A percentile compares a stretch with the other conserved stretches of the same genome.
These are phyloP conservation scores for Aspergillus incahuasiensis DNA, from an alignment of 495 filamentous ascomycete species.

Conservation along the genomic window DNA sequence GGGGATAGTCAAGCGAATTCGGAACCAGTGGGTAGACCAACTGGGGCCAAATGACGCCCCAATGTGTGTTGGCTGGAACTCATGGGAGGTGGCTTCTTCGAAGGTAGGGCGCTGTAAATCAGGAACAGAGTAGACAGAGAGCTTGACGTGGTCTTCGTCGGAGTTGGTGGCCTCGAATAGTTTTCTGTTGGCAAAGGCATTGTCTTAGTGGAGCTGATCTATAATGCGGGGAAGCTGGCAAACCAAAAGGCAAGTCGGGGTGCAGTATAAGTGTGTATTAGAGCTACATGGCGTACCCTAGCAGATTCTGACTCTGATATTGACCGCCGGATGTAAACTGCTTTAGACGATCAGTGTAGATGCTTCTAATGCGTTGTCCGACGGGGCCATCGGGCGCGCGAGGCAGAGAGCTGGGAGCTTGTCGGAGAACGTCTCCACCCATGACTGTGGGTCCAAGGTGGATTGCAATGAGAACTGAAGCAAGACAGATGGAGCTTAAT, in stretches of 20 bases:
- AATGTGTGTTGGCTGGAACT: slow-evolving; percentile 70
- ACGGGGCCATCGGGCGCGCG: slow-evolving; percentile 56
- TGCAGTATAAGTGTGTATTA: not conserved
- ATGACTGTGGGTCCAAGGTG: slow-evolving; percentile 25
- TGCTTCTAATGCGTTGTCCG: slow-evolving; percentile 79
- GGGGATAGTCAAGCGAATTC: slow-evolving; percentile 72
- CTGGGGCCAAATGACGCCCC: slow-evolving; percentile 84
- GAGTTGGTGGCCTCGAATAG: slow-evolving; percentile 69
- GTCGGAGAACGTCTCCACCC: slow-evolving; percentile 44
- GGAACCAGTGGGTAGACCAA: slow-evolving; percentile 99
- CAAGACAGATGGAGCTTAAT: not conserved
- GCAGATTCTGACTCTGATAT: slow-evolving; percentile 73
- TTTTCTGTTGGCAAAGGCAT: slow-evolving; percentile 48
- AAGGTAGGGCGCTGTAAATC: slow-evolving; percentile 79
- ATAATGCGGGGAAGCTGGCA: not conserved
- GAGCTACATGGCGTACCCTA: slow-evolving; percentile 43
- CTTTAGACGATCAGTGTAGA: slow-evolving; percentile 80
- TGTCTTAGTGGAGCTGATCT: not conserved
- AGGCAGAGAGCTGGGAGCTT: slow-evolving; percentile 49
- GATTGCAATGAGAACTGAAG: not conserved
- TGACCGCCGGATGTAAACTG: slow-evolving; percentile 78
- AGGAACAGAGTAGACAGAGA: slow-evolving; percentile 83
- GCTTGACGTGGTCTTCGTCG: slow-evolving; percentile 71
- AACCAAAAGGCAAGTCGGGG: not conserved
- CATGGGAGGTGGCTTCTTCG: slow-evolving; percentile 74